A percentile compares a stretch with the other conserved stretches of the same genome.
Conservation (phyloP, 305 asterid species). For the Fraxinus paxiana region DNA sequence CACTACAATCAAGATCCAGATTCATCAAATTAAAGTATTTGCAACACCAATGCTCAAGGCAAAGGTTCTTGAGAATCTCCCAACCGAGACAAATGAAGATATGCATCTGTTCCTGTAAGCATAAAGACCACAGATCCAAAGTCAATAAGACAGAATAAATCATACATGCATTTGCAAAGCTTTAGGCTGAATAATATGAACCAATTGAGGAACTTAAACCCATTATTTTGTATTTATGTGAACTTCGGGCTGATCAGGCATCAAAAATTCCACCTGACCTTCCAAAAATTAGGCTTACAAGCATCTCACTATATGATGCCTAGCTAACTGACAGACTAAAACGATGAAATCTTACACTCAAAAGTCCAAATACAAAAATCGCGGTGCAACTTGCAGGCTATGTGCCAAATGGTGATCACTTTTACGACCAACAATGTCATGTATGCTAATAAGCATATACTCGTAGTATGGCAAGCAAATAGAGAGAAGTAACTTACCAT, state of each 20-base stretch:
- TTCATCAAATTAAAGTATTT: conserved; percentile 9
- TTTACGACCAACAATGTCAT: not conserved
- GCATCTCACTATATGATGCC: not conserved
- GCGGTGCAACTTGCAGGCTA: not conserved
- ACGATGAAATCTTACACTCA: not conserved
- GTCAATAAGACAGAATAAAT: not conserved
- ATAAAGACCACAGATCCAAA: not conserved
- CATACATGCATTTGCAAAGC: not conserved
- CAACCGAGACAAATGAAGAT: conserved; percentile 74
- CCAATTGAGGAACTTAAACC: not conserved
- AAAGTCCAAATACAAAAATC: not conserved
- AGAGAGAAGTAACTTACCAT: conserved; percentile 44
- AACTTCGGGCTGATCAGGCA: not conserved
- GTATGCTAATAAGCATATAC: not conserved
- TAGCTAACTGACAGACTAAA: not conserved
- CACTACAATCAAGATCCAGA: conserved; percentile 8
- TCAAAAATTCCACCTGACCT: not conserved
- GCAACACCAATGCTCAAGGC: conserved; percentile 41
- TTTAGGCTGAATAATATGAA: not conserved
- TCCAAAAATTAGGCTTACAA: not conserved
- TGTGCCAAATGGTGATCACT: not conserved
- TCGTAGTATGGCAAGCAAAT: not conserved
- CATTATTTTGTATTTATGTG: not conserved
- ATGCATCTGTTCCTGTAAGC: conserved; percentile 75
- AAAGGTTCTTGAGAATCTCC: conserved; percentile 88